Evolutionary conservation across 2,329 filamentous ascomycete species (phyloP).

Genomic region (Metarhizium humberi): DNA sequence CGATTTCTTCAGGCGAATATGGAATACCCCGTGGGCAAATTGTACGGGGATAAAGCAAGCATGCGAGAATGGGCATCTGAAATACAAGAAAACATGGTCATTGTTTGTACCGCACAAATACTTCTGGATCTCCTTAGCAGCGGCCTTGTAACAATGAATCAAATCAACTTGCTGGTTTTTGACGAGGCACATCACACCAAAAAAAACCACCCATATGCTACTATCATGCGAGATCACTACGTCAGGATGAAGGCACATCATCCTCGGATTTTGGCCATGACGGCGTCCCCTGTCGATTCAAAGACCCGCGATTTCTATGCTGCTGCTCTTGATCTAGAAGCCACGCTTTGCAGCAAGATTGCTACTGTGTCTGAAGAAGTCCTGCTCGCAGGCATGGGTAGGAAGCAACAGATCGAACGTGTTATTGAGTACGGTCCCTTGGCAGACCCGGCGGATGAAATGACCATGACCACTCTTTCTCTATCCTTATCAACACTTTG

Average conservation of each 20-base stretch:
- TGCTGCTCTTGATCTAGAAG: slow-evolving; percentile 66
- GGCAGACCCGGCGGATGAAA: slow-evolving; percentile 31
- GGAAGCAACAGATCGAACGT: slow-evolving; percentile 39
- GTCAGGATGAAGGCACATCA: slow-evolving; percentile 36
- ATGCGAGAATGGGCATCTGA: slow-evolving; percentile 41
- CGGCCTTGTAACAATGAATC: slow-evolving; percentile 68
- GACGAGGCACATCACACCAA: slow-evolving; percentile 97
- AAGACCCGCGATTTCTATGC: slow-evolving; percentile 57
- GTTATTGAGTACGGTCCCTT: slow-evolving; percentile 35
- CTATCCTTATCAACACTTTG: slow-evolving; percentile 39
- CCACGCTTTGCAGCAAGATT: slow-evolving; percentile 70
- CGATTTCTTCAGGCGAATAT: slow-evolving; percentile 75
- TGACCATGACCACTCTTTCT: slow-evolving; percentile 63
- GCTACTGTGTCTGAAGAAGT: slow-evolving; percentile 52
- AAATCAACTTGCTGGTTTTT: slow-evolving; percentile 86
- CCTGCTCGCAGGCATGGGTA: slow-evolving; percentile 13
- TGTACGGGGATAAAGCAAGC: slow-evolving; percentile 61
- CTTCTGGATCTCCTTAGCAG: slow-evolving; percentile 69
- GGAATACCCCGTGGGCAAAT: slow-evolving; percentile 61
- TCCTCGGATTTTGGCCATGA: slow-evolving; percentile 91
- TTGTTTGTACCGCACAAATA: slow-evolving; percentile 89
- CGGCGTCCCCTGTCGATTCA: slow-evolving; percentile 85
- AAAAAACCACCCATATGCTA: slow-evolving; percentile 82
- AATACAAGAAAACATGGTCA: slow-evolving; percentile 60
- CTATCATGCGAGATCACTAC: slow-evolving; percentile 86